A percentile compares a stretch with the other conserved stretches of the same genome.
These are phyloP conservation scores for Starmerella asiatica DNA, from an alignment of 805 yeast species.

Conservation along the genomic window DNA sequence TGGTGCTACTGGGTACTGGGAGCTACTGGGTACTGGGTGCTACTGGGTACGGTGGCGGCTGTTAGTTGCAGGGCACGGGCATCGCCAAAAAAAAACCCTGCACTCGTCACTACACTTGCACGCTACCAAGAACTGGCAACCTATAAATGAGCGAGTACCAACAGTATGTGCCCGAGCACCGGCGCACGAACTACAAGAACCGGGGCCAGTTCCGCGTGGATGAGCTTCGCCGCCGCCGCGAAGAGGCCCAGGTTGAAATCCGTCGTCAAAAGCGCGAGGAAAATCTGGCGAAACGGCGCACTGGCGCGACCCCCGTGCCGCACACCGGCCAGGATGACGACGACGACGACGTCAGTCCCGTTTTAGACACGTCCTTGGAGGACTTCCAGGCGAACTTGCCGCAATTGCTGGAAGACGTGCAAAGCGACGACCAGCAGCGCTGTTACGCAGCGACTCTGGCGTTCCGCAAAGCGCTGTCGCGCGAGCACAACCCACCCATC, in stretches of 20 bases:
- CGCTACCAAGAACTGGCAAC: too few relatives aligned
- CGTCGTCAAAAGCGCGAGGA: constrained; percentile 96
- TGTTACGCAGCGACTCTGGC: constrained; percentile 83
- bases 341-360: constrained; percentile 31
- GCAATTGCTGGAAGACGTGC: constrained; percentile 66
- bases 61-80: too few relatives aligned
- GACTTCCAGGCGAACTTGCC: constrained; percentile 43
- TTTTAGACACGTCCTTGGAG: constrained; percentile 8
- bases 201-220: constrained; percentile 88
- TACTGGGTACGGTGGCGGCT: too few relatives aligned
- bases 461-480: constrained; percentile 83
- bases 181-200: constrained; percentile 92
- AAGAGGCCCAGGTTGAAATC: constrained; percentile 89
- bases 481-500: constrained; percentile 94
- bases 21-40: too few relatives aligned
- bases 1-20: too few relatives aligned
- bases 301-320: constrained; percentile 27
- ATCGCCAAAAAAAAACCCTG: too few relatives aligned
- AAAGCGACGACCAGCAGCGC: constrained; percentile 57
- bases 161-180: constrained; percentile 91
- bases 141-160: constrained; percentile 17
- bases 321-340: constrained; percentile 38
- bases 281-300: constrained; percentile 84
- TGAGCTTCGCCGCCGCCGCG: constrained; percentile 95
- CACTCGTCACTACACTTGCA: too few relatives aligned